A percentile compares a stretch with the other conserved stretches of the same genome.
These are phyloP conservation scores for Phytophthora cactorum DNA, from an alignment of 352 stramenopile genomes.

Conservation along the genomic window DNA sequence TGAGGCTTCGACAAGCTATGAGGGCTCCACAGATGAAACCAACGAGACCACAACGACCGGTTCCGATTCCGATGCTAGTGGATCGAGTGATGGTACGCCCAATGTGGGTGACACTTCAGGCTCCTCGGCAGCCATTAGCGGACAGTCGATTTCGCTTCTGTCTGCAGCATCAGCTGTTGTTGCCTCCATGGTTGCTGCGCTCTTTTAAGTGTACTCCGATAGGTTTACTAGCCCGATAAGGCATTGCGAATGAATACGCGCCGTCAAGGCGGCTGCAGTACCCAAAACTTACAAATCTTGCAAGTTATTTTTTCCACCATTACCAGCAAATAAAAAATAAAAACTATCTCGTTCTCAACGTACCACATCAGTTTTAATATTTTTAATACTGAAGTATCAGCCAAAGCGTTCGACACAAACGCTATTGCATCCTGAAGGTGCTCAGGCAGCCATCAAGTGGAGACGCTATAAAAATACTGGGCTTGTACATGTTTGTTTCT, in stretches of 20 bases:
- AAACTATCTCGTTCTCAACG: too few species aligned
- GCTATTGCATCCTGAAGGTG: too few species aligned
- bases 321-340: too few species aligned
- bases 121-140: constrained; percentile 3
- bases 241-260: constrained; percentile 9
- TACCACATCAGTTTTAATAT: too few species aligned
- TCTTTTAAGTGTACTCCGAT: constrained; percentile 15
- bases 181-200: constrained; percentile 6
- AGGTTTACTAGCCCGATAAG: constrained; percentile 6
- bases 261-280: not conserved
- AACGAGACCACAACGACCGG: constrained; percentile 2
- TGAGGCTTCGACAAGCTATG: too few species aligned
- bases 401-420: too few species aligned
- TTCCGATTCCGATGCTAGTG: constrained; percentile 15
- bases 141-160: constrained; percentile 14
- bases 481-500: too few species aligned
- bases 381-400: too few species aligned
- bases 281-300: too few species aligned
- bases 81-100: not conserved
- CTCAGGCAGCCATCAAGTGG: too few species aligned
- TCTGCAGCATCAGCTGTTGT: constrained; percentile 10
- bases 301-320: too few species aligned
- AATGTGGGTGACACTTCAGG: constrained; percentile 10
- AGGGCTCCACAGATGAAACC: constrained; percentile 2
- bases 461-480: too few species aligned